Evolutionary conservation across 257 asterid genomes (phyloP), one percentile per base, ranked within the genome.

Genomic region (Handroanthus guayacan): DNA sequence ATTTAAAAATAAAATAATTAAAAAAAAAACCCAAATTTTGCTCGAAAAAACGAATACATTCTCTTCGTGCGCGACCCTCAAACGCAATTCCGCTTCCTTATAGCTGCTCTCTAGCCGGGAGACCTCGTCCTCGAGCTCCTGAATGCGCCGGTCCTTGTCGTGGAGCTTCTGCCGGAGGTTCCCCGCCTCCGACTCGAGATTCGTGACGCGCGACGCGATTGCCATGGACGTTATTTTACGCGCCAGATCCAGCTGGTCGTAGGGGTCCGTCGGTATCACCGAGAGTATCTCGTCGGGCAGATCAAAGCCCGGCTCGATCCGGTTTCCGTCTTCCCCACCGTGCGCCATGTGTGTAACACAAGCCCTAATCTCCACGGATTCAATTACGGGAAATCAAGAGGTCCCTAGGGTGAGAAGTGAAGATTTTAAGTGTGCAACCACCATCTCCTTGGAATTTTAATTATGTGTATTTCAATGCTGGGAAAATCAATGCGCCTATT

Each of bases 221-320:
- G 97, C 95, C 89, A 91, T 79, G 76, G 97, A 89, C 20, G 97
- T 91, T 75, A 91, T 83, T 84, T 86, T 91, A 68, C 97, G 90
- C 38, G 97, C 97, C 76, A 91, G 91, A 87, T 91, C 97, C 80
- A 91, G 78, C 72, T 91, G 97, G 41, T 91, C 97, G 78, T 86
- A 91, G 10, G 95, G 97, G 71, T 91, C 95, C 39, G 89, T 81
- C 17, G 97, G 97, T 17, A 91, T 86, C 25, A 89, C 89, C 6
- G 95, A 81, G 5, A 91, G 69, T 25, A 91, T 78, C 74, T 89
- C 90, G 67, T 84, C 87, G 44, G 97, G 82, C 12, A 91, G 75
- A 66, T 83, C 38, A 55, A 89, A 88, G 52, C 84, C 86, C 69
- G 81, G 83, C 5, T 75, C 73, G 69, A n/a, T 74, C 16, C 54